Percentiles rank a stretch among this genome's conserved stretches.
phyloP scores from a whole-genome alignment of 768 basidiomycete species.

The Krasilnikovozyma curviuscula region DNA sequence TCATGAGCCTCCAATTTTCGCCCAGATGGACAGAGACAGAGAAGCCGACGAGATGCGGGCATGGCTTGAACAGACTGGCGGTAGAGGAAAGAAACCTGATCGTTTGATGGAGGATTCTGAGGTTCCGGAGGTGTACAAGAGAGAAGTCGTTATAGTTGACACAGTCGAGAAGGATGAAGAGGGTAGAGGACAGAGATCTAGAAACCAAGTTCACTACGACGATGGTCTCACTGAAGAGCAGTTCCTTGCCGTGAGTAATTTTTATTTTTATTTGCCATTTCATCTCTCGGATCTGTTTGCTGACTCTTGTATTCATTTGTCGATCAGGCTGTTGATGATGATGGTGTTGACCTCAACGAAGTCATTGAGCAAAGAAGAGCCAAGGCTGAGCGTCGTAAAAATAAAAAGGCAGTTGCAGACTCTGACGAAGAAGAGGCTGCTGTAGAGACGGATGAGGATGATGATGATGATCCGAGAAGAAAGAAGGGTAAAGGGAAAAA shows the following conservation, averaged over 20 bases:
- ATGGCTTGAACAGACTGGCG: constrained; percentile 49
- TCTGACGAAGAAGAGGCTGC: neutral
- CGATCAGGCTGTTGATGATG: constrained; percentile 19
- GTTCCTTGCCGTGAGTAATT: constrained; percentile 54
- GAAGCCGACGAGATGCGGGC: constrained; percentile 42
- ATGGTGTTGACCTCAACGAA: constrained; percentile 20
- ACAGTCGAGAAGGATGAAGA: constrained; percentile 34
- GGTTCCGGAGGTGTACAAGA: constrained; percentile 64
- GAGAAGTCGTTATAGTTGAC: constrained; percentile 17
- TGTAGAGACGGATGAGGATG: constrained; percentile 27
- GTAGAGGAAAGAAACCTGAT: constrained; percentile 56
- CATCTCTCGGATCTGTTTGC: too few relatives aligned
- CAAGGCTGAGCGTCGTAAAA: neutral
- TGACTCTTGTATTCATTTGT: neutral
- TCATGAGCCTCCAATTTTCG: constrained; percentile 54
- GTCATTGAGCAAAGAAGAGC: constrained; percentile 16
- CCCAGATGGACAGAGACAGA: constrained; percentile 61
- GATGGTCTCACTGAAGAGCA: constrained; percentile 88
- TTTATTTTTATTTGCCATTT: neutral
- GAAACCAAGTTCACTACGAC: constrained; percentile 74
- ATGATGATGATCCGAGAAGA: constrained; percentile 19
- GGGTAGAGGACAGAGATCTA: constrained; percentile 66
- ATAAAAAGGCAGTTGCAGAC: neutral
- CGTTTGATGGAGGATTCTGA: constrained; percentile 71
- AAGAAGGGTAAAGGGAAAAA: constrained; percentile 18